Evolutionary conservation across 306 rosid genomes (phyloP).

Genomic region (Hippophae rhamnoides): DNA sequence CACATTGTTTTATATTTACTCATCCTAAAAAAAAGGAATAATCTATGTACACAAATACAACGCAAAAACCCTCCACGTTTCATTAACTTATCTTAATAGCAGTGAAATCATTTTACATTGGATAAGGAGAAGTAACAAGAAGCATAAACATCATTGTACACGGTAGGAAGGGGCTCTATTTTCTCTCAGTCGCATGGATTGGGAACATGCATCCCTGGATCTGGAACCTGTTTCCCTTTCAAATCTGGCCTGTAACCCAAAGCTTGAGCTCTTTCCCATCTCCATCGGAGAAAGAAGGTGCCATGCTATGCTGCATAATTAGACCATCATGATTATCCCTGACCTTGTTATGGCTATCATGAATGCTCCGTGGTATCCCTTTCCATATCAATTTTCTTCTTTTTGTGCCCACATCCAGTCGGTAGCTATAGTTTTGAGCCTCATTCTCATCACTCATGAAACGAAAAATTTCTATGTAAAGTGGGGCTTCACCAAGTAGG

Average conservation of each 20-base stretch:
- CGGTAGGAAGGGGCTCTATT: not conserved
- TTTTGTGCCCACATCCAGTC: slow-evolving; percentile 31
- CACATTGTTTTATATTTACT: no score
- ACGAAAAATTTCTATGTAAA: slow-evolving; percentile 25
- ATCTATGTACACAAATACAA: no score
- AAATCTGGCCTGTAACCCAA: slow-evolving; percentile 18
- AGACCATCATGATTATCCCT: slow-evolving; percentile 25
- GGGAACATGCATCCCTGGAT: slow-evolving; percentile 5
- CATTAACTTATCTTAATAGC: no score
- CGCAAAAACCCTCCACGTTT: no score
- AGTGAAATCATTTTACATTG: no score
- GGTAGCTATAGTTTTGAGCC: slow-evolving; percentile 21
- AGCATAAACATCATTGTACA: not conserved
- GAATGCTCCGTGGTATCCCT: slow-evolving; percentile 26
- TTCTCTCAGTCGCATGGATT: slow-evolving; percentile 1
- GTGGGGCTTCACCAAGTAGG: slow-evolving; percentile 31
- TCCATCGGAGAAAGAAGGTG: slow-evolving; percentile 27
- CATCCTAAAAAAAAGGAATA: no score
- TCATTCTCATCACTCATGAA: slow-evolving; percentile 27
- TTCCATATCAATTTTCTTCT: slow-evolving; percentile 25
- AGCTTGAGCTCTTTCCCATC: slow-evolving; percentile 27
- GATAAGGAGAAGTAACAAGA: not conserved
- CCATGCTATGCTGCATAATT: slow-evolving; percentile 24
- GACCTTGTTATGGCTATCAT: slow-evolving; percentile 19
- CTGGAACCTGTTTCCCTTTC: slow-evolving; percentile 17